Evolutionary conservation across 306 rosid species (phyloP).

Genomic region (Erythrophleum fordii): DNA sequence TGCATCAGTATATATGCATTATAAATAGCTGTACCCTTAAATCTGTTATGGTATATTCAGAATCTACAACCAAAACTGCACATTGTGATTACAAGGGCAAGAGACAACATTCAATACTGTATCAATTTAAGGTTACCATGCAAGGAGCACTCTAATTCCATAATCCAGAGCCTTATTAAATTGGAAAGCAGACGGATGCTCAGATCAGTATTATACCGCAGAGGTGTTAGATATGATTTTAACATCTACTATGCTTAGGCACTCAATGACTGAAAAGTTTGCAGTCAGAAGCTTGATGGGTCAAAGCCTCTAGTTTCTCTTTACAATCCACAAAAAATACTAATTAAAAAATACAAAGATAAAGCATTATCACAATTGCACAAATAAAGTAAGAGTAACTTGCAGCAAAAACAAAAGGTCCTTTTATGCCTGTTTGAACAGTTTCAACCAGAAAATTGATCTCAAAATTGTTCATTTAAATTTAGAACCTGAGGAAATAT

Average conservation of each 20-base stretch:
- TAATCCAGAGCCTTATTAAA: conserved; percentile 4
- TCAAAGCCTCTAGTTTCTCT: not conserved
- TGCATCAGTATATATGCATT: conserved; percentile 34
- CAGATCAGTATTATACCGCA: conserved; percentile 4
- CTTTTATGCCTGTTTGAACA: conserved; percentile 5
- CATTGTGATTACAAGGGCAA: not conserved
- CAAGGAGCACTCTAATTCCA: conserved; percentile 20
- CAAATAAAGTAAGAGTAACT: not conserved
- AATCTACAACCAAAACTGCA: conserved; percentile 4
- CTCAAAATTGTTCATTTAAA: not conserved
- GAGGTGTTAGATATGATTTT: conserved; percentile 2
- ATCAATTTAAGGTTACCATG: conserved; percentile 6
- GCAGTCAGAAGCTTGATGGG: not conserved
- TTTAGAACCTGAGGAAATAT: not conserved
- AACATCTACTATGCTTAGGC: conserved; percentile 4
- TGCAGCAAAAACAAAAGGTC: conserved; percentile 3
- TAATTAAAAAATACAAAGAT: not conserved
- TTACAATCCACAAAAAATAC: not conserved
- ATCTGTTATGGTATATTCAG: not conserved
- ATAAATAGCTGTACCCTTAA: not conserved
- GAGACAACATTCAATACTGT: not conserved
- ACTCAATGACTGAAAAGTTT: not conserved
- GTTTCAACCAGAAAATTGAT: conserved; percentile 13
- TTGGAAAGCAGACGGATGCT: not conserved
- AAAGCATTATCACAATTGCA: not conserved